Base-by-base conservation (phyloP, 2,329 filamentous ascomycete genomes). In the Aspergillus clavatus region DNA sequence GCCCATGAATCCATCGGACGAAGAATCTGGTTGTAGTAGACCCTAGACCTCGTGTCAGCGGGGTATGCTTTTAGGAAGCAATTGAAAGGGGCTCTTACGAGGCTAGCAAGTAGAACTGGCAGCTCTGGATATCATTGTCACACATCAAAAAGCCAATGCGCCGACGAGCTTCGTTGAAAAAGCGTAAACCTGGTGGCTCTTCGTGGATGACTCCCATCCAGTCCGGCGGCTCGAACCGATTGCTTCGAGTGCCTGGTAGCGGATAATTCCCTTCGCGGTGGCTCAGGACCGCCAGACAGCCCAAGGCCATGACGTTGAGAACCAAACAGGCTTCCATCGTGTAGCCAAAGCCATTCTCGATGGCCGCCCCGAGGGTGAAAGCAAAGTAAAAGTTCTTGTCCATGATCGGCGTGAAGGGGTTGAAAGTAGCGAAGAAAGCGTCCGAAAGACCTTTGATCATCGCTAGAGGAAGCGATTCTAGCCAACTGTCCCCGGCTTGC, bases 1-100 rank as follows among this genome's bases (percentile, higher is more conserved):
- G 72, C 69, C 73, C 75, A 79, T 3, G 74, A 74, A 49, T 79
- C 76, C 50, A 78, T 70, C 0, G 75, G 75, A 23, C 76, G 73
- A 19, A 78, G 57, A 0, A 74, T 71, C 48, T 79, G 76, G 6
- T 69, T 72, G 50, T 77, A 77, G 51, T 76, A 78, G 35, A 75
- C 55, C 21, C 61, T 48, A 40, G n/a, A 18, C n/a, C 12, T 19
- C 6, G 16, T 8, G 29, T 60, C 16, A 59, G 51, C 36, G 42
- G 40, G n/a, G 23, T n/a, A 14, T 39, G 12, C 21, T 16, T 16
- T 5, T 19, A 11, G 7, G 11, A n/a, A 7, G 26, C 14, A 21
- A 29, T n/a, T 18, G 6, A 36, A 22, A 6, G n/a, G 18, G 24
- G 21, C 18, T 47, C 65, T 8, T 59, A 71, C 55, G 74, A 76